Conservation (phyloP, 2,329 filamentous ascomycete species). For the Aureobasidium melanogenum region DNA sequence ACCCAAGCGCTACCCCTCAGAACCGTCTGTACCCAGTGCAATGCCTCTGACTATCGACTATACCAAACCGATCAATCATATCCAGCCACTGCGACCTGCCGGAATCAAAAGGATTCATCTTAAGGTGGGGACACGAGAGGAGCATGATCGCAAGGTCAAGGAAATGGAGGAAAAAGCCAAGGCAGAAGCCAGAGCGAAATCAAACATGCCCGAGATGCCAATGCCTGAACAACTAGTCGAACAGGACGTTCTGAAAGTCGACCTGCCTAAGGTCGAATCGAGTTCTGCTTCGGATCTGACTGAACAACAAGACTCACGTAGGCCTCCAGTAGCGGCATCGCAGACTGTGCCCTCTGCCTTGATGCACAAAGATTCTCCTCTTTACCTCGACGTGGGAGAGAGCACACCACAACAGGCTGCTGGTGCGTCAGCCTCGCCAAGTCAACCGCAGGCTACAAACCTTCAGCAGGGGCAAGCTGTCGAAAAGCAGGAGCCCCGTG, state of each 20-base stretch:
- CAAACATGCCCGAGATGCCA: neutral
- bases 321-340: neutral
- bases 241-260: neutral
- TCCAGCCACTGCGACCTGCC: constrained; percentile 2
- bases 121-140: constrained; percentile 49
- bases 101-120: constrained; percentile 46
- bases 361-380: neutral
- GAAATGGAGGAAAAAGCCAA: constrained; percentile 38
- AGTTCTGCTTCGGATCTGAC: neutral
- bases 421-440: neutral
- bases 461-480: neutral
- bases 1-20: neutral
- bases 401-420: neutral
- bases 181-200: neutral
- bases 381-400: neutral
- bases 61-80: constrained; percentile 9
- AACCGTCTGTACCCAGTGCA: neutral
- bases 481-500: neutral
- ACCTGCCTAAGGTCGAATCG: neutral
- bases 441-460: neutral
- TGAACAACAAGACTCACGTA: neutral
- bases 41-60: constrained; percentile 11
- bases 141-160: constrained; percentile 37
- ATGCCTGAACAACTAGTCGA: neutral
- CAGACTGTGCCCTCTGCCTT: neutral